phyloP scores from a whole-genome alignment of 2,329 filamentous ascomycete species.

The Myriosclerotinia scirpicola region DNA sequence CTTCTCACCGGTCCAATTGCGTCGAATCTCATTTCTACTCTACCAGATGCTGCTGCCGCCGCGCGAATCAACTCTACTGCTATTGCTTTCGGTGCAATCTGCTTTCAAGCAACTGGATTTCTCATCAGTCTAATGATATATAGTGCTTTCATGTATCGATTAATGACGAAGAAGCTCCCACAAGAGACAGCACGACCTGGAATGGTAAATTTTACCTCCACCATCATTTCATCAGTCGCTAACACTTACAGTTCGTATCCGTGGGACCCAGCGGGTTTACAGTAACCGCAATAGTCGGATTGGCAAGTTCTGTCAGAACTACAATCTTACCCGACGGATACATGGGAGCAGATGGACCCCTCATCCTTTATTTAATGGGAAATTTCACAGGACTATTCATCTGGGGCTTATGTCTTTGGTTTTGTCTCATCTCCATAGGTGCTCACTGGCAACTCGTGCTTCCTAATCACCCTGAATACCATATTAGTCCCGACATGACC shows the following conservation, averaged over 20 bases:
- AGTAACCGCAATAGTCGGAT: conserved; percentile 54
- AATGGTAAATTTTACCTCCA: conserved; percentile 49
- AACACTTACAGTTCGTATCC: conserved; percentile 62
- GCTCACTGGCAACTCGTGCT: conserved; percentile 69
- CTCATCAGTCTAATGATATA: conserved; percentile 74
- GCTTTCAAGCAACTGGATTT: conserved; percentile 56
- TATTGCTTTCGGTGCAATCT: conserved; percentile 51
- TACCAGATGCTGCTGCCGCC: conserved; percentile 37
- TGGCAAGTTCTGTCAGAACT: conserved; percentile 30
- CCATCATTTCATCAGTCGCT: background rate
- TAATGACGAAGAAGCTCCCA: conserved; percentile 86
- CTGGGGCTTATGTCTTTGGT: conserved; percentile 81
- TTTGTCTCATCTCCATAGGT: conserved; percentile 77
- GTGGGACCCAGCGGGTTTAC: conserved; percentile 69
- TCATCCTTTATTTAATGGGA: conserved; percentile 50
- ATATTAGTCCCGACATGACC: conserved; percentile 76
- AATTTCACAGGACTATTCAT: conserved; percentile 73
- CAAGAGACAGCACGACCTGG: conserved; percentile 73
- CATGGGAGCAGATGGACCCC: conserved; percentile 45
- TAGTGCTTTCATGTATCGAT: conserved; percentile 77
- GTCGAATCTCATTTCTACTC: conserved; percentile 50
- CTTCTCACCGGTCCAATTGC: conserved; percentile 73
- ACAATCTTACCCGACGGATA: conserved; percentile 48
- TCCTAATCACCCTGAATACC: conserved; percentile 47
- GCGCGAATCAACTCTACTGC: conserved; percentile 47